Conservation (phyloP, 2,329 filamentous ascomycete species). For the Pseudogymnoascus pannorum region DNA sequence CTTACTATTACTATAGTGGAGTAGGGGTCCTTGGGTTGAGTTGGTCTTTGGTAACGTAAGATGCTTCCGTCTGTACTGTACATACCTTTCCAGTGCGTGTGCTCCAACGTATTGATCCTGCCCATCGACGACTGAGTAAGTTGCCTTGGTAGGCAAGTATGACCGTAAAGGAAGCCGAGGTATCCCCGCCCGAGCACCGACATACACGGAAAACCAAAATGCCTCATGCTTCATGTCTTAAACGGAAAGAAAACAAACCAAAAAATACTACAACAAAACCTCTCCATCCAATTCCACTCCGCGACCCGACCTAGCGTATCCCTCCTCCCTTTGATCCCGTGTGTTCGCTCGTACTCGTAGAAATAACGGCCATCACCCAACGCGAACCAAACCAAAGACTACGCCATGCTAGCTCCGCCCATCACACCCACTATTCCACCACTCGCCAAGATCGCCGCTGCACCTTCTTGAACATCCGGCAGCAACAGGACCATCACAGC, state of each 20-base stretch:
- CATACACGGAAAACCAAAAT: neutral
- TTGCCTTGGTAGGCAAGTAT: neutral
- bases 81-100: neutral
- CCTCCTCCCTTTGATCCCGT: neutral
- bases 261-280: neutral
- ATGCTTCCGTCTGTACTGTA: neutral
- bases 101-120: neutral
- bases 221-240: neutral
- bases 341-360: neutral
- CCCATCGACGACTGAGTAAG: neutral
- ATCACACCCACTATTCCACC: neutral
- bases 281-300: neutral
- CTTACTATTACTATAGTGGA: neutral
- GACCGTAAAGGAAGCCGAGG: neutral
- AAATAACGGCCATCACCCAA: neutral
- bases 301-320: neutral
- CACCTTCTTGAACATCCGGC: neutral
- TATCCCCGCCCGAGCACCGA: neutral
- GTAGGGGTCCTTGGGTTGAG: neutral
- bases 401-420: neutral
- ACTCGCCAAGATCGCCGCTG: neutral
- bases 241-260: neutral
- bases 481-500: neutral
- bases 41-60: neutral
- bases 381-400: neutral